Evolutionary conservation across 2,329 filamentous ascomycete genomes (phyloP).

Genomic region (Neospermospora avenae): DNA sequence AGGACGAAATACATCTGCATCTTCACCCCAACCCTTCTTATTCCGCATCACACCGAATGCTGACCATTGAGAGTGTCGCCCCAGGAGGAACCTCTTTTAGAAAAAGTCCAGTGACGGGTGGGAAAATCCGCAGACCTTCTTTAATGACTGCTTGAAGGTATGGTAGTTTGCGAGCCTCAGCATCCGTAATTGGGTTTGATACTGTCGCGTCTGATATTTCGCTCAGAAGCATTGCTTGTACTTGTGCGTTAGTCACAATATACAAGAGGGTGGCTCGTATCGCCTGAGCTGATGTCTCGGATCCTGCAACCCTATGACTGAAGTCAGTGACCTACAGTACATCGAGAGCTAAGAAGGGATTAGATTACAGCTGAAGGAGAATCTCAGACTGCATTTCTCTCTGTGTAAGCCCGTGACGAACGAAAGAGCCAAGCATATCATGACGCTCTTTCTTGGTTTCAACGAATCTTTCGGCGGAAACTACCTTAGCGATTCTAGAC

Average conservation of each 20-base stretch:
- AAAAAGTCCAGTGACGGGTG: conserved; percentile 38
- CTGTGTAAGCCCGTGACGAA: conserved; percentile 12
- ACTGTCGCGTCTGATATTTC: conserved; percentile 40
- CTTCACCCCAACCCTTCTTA: conserved; percentile 37
- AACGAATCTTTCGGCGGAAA: conserved; percentile 44
- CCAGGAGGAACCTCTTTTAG: conserved; percentile 18
- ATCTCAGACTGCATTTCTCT: conserved; percentile 9
- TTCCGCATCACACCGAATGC: conserved; percentile 37
- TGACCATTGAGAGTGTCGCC: conserved; percentile 14
- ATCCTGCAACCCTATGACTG: conserved; percentile 39
- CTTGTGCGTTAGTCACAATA: conserved; percentile 47
- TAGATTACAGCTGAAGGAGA: conserved; percentile 12
- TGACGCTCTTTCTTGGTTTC: conserved; percentile 35
- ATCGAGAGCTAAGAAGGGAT: background rate
- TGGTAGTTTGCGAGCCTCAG: conserved; percentile 40
- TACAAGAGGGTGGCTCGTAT: conserved; percentile 51
- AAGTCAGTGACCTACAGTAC: too few species aligned
- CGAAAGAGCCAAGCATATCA: conserved; percentile 52
- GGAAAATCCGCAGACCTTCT: conserved; percentile 45
- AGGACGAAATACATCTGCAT: conserved; percentile 43
- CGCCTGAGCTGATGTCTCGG: conserved; percentile 48
- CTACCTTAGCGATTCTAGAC: conserved; percentile 37
- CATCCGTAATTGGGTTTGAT: conserved; percentile 28
- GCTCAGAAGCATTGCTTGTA: conserved; percentile 42
- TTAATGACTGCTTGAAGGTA: conserved; percentile 48